Evolutionary conservation across 208 protist species (phyloP).

Genomic region (Crithidia sp.): DNA sequence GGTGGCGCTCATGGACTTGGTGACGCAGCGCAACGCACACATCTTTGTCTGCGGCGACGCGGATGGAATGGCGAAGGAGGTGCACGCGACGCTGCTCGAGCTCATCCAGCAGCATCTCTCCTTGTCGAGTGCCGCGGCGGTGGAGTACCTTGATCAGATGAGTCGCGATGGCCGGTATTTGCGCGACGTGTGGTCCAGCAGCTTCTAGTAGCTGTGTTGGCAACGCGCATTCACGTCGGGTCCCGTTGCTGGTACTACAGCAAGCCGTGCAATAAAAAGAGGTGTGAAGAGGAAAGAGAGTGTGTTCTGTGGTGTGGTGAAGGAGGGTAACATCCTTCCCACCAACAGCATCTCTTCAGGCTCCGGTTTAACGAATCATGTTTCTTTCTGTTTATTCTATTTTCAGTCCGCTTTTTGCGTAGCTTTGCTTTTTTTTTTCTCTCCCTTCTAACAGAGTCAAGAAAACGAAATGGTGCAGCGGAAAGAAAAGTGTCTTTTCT

Average conservation of each 20-base stretch:
- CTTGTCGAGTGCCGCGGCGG: slow-evolving; percentile 14
- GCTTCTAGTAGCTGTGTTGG: not conserved
- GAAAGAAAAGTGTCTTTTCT: not conserved
- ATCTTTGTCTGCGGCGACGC: slow-evolving; percentile 81
- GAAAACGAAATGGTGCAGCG: too few species aligned
- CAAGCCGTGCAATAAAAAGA: not conserved
- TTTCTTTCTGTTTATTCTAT: not conserved
- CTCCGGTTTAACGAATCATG: not conserved
- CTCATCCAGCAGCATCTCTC: slow-evolving; percentile 49
- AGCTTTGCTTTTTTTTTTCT: not conserved
- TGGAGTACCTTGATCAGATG: slow-evolving; percentile 42
- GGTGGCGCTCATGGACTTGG: slow-evolving; percentile 36
- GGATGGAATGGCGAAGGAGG: slow-evolving; percentile 66
- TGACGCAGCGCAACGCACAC: slow-evolving; percentile 48
- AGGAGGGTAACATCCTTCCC: too few species aligned
- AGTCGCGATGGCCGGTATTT: slow-evolving; percentile 41
- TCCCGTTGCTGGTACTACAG: not conserved
- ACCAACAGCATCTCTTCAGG: too few species aligned
- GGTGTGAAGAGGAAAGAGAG: not conserved
- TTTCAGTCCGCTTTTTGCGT: not conserved
- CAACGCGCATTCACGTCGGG: too few species aligned
- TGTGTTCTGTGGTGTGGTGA: not conserved
- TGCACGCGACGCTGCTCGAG: slow-evolving; percentile 44
- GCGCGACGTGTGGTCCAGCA: slow-evolving; percentile 51
- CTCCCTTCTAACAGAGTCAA: too few species aligned